Conservation (phyloP, 2,329 filamentous ascomycete species). For the Bipolaris cookei region DNA sequence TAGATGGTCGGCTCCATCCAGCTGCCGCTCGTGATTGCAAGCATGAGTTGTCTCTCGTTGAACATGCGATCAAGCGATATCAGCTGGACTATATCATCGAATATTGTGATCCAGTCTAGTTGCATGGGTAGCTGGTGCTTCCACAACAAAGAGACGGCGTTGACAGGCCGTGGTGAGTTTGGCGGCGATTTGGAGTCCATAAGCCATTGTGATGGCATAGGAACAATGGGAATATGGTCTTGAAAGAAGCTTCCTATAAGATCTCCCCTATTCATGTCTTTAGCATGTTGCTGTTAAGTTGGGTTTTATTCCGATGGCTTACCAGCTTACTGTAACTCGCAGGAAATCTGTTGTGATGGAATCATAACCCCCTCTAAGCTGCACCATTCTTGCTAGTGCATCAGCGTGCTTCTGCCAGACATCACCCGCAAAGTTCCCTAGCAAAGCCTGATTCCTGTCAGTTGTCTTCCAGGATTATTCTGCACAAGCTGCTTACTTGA, state of each 20-base stretch:
- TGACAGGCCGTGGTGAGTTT: conserved; percentile 63
- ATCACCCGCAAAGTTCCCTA: conserved; percentile 27
- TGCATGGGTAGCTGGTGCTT: conserved; percentile 56
- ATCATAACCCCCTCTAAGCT: conserved; percentile 32
- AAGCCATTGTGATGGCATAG: conserved; percentile 34
- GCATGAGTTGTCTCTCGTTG: conserved; percentile 27
- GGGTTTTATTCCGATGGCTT: background rate
- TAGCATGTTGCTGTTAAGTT: background rate
- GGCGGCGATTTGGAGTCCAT: conserved; percentile 55
- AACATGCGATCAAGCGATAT: conserved; percentile 36
- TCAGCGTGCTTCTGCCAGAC: conserved; percentile 35
- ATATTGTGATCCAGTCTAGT: conserved; percentile 38
- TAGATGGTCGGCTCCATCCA: conserved; percentile 41
- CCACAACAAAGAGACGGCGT: conserved; percentile 62
- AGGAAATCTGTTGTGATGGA: conserved; percentile 31
- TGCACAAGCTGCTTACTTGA: conserved; percentile 24
- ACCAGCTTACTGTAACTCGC: conserved; percentile 41
- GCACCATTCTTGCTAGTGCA: conserved; percentile 32
- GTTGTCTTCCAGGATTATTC: background rate
- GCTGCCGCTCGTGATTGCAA: conserved; percentile 33
- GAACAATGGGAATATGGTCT: conserved; percentile 35
- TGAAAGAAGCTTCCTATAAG: conserved; percentile 38
- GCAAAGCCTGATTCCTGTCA: conserved; percentile 21
- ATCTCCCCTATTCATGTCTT: conserved; percentile 32
- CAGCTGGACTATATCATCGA: conserved; percentile 36